A percentile compares a stretch with the other conserved stretches of the same genome.
Conservation (phyloP, 73 alveolate species). For the Blepharisma stoltei region DNA sequence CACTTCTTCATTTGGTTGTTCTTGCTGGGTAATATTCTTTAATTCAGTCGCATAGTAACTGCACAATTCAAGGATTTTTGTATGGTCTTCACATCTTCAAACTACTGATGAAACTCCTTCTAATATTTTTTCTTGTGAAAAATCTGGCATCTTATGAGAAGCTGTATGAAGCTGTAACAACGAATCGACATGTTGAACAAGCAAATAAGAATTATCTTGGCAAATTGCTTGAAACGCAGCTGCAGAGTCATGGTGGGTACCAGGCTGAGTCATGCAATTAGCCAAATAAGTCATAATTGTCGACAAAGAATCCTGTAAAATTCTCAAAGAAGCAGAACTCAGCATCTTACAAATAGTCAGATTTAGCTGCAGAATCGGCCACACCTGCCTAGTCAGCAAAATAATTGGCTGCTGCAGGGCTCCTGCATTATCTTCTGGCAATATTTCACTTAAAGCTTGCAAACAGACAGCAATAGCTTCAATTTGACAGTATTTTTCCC, state of each 20-base stretch:
- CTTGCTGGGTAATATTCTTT: not conserved
- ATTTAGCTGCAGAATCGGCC: slow-evolving; percentile 7
- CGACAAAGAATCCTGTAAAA: not conserved
- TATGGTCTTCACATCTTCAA: not conserved
- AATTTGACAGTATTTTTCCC: slow-evolving; percentile 7
- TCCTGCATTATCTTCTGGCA: not conserved
- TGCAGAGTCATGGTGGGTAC: not conserved
- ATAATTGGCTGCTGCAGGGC: not conserved
- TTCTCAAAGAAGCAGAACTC: not conserved
- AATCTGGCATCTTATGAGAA: not conserved
- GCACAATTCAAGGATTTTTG: not conserved
- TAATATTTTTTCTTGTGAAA: not conserved
- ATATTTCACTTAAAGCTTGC: not conserved
- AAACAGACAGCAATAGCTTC: slow-evolving; percentile 18
- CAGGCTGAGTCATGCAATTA: not conserved
- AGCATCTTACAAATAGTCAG: slow-evolving; percentile 3
- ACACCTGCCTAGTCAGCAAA: not conserved
- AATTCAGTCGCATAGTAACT: not conserved
- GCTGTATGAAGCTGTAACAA: not conserved
- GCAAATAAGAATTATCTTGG: not conserved
- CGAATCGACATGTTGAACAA: not conserved
- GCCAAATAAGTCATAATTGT: not conserved
- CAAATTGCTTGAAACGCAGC: not conserved
- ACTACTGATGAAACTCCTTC: slow-evolving; percentile 22
- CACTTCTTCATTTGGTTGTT: not conserved